A percentile compares a stretch with the other conserved stretches of the same genome.
These are phyloP conservation scores for Neonectria neomacrospora DNA, from an alignment of 2,329 filamentous ascomycete genomes.

Conservation along the genomic window DNA sequence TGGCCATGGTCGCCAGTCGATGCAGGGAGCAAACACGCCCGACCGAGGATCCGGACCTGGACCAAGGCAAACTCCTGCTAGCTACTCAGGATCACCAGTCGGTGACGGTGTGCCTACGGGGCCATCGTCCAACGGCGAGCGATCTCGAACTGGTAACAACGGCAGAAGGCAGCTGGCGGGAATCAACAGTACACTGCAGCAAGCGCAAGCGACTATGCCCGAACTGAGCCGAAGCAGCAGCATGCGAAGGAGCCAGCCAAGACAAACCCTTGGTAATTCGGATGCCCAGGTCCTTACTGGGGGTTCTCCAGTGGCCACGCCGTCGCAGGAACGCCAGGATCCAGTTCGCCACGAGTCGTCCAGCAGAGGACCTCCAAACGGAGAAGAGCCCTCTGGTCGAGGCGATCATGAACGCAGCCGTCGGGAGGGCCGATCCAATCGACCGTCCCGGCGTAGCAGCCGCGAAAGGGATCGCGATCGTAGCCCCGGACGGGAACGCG, in stretches of 20 bases:
- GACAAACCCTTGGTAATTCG: slow-evolving; percentile 61
- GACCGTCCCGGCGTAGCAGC: slow-evolving; percentile 60
- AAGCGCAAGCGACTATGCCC: slow-evolving; percentile 58
- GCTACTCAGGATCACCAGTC: slow-evolving; percentile 38
- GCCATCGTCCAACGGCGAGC: slow-evolving; percentile 51
- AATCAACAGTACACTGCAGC: slow-evolving; percentile 69
- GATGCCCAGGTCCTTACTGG: slow-evolving; percentile 68
- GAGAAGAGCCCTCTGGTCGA: slow-evolving; percentile 45
- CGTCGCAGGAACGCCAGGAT: slow-evolving; percentile 61
- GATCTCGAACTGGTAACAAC: slow-evolving; percentile 49
- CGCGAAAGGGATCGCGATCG: slow-evolving; percentile 63
- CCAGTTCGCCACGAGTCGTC: slow-evolving; percentile 53
- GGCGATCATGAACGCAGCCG: slow-evolving; percentile 57
- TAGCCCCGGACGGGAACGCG: slow-evolving; percentile 59
- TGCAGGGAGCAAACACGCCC: slow-evolving; percentile 46
- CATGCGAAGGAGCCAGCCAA: slow-evolving; percentile 49
- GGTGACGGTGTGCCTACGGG: slow-evolving; percentile 50
- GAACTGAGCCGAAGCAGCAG: slow-evolving; percentile 51
- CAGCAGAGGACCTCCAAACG: slow-evolving; percentile 49
- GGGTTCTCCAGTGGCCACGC: slow-evolving; percentile 62
- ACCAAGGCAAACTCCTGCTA: slow-evolving; percentile 40
- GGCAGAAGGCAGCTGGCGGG: slow-evolving; percentile 66
- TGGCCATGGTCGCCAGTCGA: slow-evolving; percentile 46
- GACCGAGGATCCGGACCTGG: slow-evolving; percentile 44
- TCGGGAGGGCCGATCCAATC: slow-evolving; percentile 52